phyloP scores from a whole-genome alignment of 371 early-diverging fungal genomes.

The Quaeritorhiza haematococci region DNA sequence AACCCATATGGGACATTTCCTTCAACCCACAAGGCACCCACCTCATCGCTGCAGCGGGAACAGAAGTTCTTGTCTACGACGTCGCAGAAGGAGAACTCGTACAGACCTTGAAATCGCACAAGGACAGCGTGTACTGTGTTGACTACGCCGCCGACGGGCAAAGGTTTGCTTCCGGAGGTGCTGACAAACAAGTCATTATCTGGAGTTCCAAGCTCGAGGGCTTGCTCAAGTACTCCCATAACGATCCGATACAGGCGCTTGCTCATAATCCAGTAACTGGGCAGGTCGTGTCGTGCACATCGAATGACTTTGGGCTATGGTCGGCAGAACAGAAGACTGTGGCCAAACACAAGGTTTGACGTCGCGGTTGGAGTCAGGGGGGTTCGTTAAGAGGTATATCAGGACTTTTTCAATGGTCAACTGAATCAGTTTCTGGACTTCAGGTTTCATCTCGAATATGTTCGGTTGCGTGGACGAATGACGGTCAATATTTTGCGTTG shows the following conservation, averaged over 20 bases:
- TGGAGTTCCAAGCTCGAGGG: slow-evolving; percentile 45
- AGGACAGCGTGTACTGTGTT: slow-evolving; percentile 36
- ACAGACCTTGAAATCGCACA: slow-evolving; percentile 44
- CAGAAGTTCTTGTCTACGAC: slow-evolving; percentile 45
- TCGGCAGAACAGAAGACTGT: slow-evolving; percentile 45
- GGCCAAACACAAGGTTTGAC: slow-evolving; percentile 46
- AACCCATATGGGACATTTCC: slow-evolving; percentile 43
- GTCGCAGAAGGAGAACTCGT: slow-evolving; percentile 38
- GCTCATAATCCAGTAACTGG: slow-evolving; percentile 40
- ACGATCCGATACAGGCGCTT: slow-evolving; percentile 44
- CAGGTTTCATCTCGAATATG: slow-evolving; percentile 41
- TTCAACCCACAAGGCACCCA: slow-evolving; percentile 38
- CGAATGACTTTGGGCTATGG: slow-evolving; percentile 51
- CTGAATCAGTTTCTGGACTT: not conserved
- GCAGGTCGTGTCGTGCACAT: slow-evolving; percentile 37
- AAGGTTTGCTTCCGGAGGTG: slow-evolving; percentile 44
- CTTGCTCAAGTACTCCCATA: slow-evolving; percentile 45
- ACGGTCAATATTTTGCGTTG: slow-evolving; percentile 47
- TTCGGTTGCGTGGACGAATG: slow-evolving; percentile 40
- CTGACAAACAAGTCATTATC: slow-evolving; percentile 50
- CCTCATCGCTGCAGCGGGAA: slow-evolving; percentile 39
- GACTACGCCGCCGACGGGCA: slow-evolving; percentile 29
- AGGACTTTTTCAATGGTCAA: not conserved
- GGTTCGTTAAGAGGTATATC: too few relatives aligned
- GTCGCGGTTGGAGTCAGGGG: not conserved